Evolutionary conservation across 768 basidiomycete species (phyloP).

Genomic region (Ramaria sp.): DNA sequence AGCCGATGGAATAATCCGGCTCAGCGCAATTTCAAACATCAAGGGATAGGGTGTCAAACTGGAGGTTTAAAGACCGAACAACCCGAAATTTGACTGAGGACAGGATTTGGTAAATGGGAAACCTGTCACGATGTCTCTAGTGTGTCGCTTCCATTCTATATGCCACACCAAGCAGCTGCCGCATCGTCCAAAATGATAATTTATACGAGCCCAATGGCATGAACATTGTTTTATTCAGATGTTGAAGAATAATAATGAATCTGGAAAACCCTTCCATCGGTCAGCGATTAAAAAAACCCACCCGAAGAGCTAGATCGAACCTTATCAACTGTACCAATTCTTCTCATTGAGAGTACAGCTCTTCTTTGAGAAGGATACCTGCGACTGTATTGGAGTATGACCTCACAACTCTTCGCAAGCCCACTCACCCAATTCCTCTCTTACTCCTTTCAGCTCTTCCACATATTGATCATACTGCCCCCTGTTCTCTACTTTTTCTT

Average conservation of each 20-base stretch:
- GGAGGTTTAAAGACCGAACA: too few species aligned
- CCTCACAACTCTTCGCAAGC: not conserved
- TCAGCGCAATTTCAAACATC: too few species aligned
- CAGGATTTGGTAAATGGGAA: too few species aligned
- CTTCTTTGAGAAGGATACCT: constrained; percentile 9
- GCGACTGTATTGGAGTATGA: not conserved
- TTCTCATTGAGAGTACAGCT: constrained; percentile 6
- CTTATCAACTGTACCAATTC: not conserved
- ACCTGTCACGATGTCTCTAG: too few species aligned
- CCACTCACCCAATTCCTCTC: constrained; percentile 80
- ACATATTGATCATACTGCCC: constrained; percentile 90
- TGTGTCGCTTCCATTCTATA: not conserved
- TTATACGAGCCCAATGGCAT: not conserved
- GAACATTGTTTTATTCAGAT: not conserved
- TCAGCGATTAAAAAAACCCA: not conserved
- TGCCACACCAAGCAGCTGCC: not conserved
- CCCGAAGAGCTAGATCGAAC: not conserved
- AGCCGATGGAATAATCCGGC: too few species aligned
- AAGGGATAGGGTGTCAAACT: too few species aligned
- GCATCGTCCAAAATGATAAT: not conserved
- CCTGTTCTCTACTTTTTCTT: constrained; percentile 97
- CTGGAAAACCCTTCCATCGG: not conserved
- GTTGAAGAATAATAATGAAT: not conserved
- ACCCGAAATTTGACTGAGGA: too few species aligned
- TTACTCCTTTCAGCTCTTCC: constrained; percentile 76